Evolutionary conservation across 805 yeast species (phyloP).

Genomic region (Candida yuanshanica): DNA sequence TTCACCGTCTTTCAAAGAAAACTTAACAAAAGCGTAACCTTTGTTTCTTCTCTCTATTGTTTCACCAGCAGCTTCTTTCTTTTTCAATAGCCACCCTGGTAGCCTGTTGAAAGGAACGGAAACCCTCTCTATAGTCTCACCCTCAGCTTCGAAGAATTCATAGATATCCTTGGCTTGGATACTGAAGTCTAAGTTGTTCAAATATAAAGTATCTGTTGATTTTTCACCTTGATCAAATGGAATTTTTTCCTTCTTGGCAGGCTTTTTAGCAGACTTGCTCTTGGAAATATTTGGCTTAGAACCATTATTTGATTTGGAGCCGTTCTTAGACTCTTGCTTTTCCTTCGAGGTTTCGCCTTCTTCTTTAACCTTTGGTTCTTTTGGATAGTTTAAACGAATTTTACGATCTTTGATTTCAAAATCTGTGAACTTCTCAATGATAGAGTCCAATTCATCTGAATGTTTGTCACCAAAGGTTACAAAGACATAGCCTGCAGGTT

Average conservation of each 20-base stretch:
- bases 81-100: slow-evolving; percentile 37
- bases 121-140: slow-evolving; percentile 48
- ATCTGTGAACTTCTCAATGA: slow-evolving; percentile 37
- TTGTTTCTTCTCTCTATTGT: slow-evolving; percentile 42
- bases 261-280: slow-evolving; percentile 9
- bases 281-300: slow-evolving; percentile 3
- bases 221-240: slow-evolving; percentile 33
- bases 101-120: slow-evolving; percentile 51
- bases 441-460: slow-evolving; percentile 37
- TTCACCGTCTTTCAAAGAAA: slow-evolving; percentile 29
- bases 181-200: slow-evolving; percentile 60
- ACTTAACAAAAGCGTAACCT: slow-evolving; percentile 62
- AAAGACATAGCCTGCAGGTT: slow-evolving; percentile 54
- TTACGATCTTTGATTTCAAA: slow-evolving; percentile 39
- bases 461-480: slow-evolving; percentile 40
- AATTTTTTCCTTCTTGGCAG: slow-evolving; percentile 18
- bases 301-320: slow-evolving; percentile 1
- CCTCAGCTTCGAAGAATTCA: slow-evolving; percentile 40
- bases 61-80: slow-evolving; percentile 40
- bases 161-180: slow-evolving; percentile 48
- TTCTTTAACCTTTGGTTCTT: slow-evolving; percentile 29
- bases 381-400: slow-evolving; percentile 48
- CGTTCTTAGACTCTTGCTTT: slow-evolving; percentile 5
- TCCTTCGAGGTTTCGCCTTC: slow-evolving; percentile 13
- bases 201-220: slow-evolving; percentile 48